A percentile compares a stretch with the other conserved stretches of the same genome.
Conservation (phyloP, 805 yeast species). For the Huiozyma sinensis region DNA sequence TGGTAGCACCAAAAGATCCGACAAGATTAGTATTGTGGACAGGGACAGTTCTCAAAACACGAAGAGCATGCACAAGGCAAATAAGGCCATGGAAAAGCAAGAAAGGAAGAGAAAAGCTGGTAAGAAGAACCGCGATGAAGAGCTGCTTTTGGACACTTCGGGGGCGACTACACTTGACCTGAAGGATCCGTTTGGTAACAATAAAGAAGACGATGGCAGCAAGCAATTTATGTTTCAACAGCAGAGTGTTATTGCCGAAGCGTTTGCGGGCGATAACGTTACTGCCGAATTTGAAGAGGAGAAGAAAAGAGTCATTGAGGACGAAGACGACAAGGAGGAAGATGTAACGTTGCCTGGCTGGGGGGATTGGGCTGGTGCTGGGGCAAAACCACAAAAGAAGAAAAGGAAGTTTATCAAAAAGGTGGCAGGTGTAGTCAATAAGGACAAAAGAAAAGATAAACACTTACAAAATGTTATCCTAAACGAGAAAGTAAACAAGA, state of each 20-base stretch:
- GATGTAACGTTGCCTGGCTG: slow-evolving; percentile 90
- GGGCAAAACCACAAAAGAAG: slow-evolving; percentile 34
- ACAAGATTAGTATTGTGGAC: slow-evolving; percentile 39
- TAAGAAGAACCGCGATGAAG: slow-evolving; percentile 31
- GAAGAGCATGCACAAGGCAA: slow-evolving; percentile 38
- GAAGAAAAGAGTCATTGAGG: slow-evolving; percentile 51
- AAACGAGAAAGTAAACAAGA: slow-evolving; percentile 78
- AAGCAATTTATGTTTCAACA: slow-evolving; percentile 54
- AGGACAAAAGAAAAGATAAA: slow-evolving; percentile 69
- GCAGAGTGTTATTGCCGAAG: slow-evolving; percentile 73
- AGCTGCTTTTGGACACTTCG: slow-evolving; percentile 33
- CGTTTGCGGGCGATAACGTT: slow-evolving; percentile 96
- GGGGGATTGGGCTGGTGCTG: slow-evolving; percentile 93
- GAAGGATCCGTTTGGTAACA: slow-evolving; percentile 38
- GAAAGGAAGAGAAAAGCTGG: slow-evolving; percentile 9
- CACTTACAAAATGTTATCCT: slow-evolving; percentile 72
- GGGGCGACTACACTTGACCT: slow-evolving; percentile 40
- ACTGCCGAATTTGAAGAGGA: slow-evolving; percentile 67
- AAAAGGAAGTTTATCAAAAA: slow-evolving; percentile 59
- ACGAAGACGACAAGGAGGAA: slow-evolving; percentile 80
- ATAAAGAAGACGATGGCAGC: slow-evolving; percentile 32
- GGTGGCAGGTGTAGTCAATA: slow-evolving; percentile 63
- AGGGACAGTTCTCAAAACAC: slow-evolving; percentile 38
- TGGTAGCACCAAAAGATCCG: slow-evolving; percentile 30
- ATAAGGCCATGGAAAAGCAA: slow-evolving; percentile 20